A percentile compares a stretch with the other conserved stretches of the same genome.
These are phyloP conservation scores for Waltiozyma sp. DNA, from an alignment of 1,139 yeast species.

Conservation along the genomic window DNA sequence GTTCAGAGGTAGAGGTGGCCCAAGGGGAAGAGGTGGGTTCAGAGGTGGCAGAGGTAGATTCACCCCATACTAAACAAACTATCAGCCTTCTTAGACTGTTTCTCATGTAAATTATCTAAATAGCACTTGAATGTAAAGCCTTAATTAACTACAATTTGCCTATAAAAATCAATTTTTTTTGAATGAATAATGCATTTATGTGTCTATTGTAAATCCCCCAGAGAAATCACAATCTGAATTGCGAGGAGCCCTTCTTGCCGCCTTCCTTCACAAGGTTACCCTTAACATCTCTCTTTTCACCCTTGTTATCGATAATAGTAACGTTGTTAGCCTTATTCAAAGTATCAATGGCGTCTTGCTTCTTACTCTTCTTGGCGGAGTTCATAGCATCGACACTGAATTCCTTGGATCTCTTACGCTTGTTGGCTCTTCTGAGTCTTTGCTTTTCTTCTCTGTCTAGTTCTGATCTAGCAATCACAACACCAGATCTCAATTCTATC, in stretches of 20 bases:
- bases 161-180: no score
- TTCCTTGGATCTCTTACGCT: constrained; percentile 64
- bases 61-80: constrained; percentile 24
- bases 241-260: constrained; percentile 16
- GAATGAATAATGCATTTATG: not conserved
- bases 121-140: no score
- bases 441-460: constrained; percentile 79
- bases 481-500: constrained; percentile 68
- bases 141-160: no score
- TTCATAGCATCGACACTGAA: constrained; percentile 25
- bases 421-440: constrained; percentile 74
- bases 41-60: constrained; percentile 25
- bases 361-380: constrained; percentile 40
- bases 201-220: not conserved
- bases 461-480: constrained; percentile 75
- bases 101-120: no score
- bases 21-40: constrained; percentile 14
- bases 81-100: no score
- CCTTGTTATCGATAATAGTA: constrained; percentile 69
- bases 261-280: constrained; percentile 50
- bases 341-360: constrained; percentile 59
- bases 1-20: constrained; percentile 32
- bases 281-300: constrained; percentile 61
- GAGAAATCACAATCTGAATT: constrained; percentile 19
- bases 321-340: constrained; percentile 66